Base-by-base conservation (phyloP, 345 rosid genomes). In the Leavenworthia alabamica region DNA sequence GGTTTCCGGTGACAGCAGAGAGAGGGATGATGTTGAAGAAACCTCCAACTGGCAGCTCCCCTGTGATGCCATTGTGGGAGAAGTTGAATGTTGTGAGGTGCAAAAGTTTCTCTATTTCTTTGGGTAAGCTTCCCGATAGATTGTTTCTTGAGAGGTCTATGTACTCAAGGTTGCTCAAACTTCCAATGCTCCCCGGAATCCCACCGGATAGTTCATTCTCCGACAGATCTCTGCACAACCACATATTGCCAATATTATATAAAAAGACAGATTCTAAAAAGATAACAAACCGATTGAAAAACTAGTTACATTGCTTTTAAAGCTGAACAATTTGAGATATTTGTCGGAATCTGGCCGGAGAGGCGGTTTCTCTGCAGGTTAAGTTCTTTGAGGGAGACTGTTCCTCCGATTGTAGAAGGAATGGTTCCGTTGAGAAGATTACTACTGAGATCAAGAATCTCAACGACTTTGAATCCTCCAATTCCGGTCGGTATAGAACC, bases 11-110 rank as follows among this genome's bases (percentile, higher is more conserved):
- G 67, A 92, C 83, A 1, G 97, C 82, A 16, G 87, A 81, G 16
- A 77, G 79, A 35, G 97, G 78, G 62, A 92, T 86, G 28, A 87
- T 83, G 78, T 92, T 87, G 75, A 92, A 92, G 85, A 89, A 89
- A 60, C 88, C 89, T 17, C 97, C 97, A 36, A 81, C 82, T 1
- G 97, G 98, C 4, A 92, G 85, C 81, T 89, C 96, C 14, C 97
- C 97, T 15, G 75, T 78, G 64, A 92, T 77, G 72, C 10, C 68
- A 73, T 92, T 92, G 76, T 86, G 82, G 15, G 97, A 86, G 75
- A 92, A 78, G 77, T 92, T 89, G 66, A 92, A 92, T 32, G 73
- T 71, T 14, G 63, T 3, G 11, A 92, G 88, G 32, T 64, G 86
- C 13, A 88, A 82, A 32, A 92, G 96, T 66, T 86, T 82, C 35